Evolutionary conservation across 2,329 filamentous ascomycete species (phyloP), one percentile per base, ranked within the genome.

Genomic region (Xylariaceae sp.): DNA sequence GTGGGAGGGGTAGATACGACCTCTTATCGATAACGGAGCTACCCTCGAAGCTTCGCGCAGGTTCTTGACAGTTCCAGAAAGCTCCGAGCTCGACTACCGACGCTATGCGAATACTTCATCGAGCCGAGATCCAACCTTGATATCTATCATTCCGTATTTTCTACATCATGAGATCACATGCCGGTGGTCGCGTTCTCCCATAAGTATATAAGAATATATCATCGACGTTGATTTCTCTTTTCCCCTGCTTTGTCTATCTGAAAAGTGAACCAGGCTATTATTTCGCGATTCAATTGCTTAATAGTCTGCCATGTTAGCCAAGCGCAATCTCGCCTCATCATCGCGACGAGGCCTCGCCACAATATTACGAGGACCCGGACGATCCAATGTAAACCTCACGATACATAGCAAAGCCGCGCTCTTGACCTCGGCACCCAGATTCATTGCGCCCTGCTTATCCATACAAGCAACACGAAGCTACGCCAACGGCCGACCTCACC

Each of bases 401-500:
- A 61, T 63, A 53, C 37, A 63, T 6, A 67, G 67, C 2, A 67
- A 69, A 60, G 65, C 65, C 59, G 67, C 66, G 17, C 49, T 68
- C 9, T 51, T 69, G n/a, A 60, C 54, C 51, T 58, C 65, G 58
- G 42, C 63, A 23, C 58, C 64, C 37, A 50, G 50, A 51, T 37
- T 62, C 39, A 35, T 65, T 53, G 65, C 64, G 53, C 34, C 64
- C 10, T 62, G 62, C n/a, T 44, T 67, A 53, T 61, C 68, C 13
- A 59, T 60, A 50, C 60, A 64, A 42, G 37, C 60, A n/a, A 58
- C 56, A 55, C 80, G 87, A 57, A 74, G 70, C 52, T 89, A 89
- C 75, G 82, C 86, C 60, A 86, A 86, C 78, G 88, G 89, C 69
- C 80, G 88, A 61, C 90, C 92, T 63, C 90, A 94, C 65, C 92